Evolutionary conservation across 2,329 filamentous ascomycete species (phyloP).

Genomic region (Cordyceps cicadae): DNA sequence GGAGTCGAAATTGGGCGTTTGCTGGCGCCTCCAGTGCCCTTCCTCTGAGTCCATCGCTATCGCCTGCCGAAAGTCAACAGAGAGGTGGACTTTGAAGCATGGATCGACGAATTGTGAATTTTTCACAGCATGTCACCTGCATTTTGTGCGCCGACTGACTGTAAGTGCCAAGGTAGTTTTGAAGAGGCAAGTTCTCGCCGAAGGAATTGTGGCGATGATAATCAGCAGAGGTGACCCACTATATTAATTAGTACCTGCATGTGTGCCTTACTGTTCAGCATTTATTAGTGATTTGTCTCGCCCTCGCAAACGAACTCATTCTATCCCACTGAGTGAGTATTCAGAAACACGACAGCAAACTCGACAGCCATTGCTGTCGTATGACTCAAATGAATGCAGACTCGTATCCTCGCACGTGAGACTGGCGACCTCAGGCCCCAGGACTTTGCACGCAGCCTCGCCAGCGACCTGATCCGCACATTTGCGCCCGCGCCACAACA

Average conservation of each 20-base stretch:
- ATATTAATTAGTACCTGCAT: neutral
- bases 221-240: neutral
- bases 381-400: conserved; percentile 52
- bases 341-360: neutral
- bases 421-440: conserved; percentile 57
- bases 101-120: neutral
- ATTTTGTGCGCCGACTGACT: neutral
- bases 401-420: conserved; percentile 67
- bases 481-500: conserved; percentile 59
- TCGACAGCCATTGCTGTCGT: conserved; percentile 2
- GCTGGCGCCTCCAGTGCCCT: neutral
- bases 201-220: neutral
- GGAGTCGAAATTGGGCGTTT: conserved; percentile 8
- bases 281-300: too few relatives aligned
- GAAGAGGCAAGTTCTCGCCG: neutral
- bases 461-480: conserved; percentile 57
- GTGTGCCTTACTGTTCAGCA: neutral
- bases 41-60: neutral
- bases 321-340: neutral
- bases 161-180: neutral
- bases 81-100: too few relatives aligned
- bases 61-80: neutral
- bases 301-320: neutral
- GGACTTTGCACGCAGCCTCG: conserved; percentile 57
- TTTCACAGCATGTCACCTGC: neutral